A percentile compares a stretch with the other conserved stretches of the same genome.
These are phyloP conservation scores for Rhizoctonia solani DNA, from an alignment of 1,284 basidiomycete species.

Conservation along the genomic window DNA sequence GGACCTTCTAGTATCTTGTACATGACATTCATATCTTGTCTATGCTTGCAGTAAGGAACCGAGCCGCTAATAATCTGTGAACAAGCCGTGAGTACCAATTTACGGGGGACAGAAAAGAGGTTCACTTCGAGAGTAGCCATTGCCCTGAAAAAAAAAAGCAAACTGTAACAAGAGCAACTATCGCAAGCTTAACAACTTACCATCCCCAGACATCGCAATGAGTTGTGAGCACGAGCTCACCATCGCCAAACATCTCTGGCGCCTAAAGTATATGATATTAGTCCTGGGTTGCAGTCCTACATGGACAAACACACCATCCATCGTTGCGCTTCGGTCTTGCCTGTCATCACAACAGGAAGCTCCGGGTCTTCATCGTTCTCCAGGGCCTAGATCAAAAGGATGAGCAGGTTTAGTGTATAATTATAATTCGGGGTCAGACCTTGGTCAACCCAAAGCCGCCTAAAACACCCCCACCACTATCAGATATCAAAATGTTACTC, in stretches of 20 bases:
- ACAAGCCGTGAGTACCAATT: neutral
- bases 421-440: too few species aligned
- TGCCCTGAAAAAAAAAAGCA: neutral
- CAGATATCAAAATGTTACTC: slow-evolving; percentile 20
- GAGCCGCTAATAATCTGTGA: neutral
- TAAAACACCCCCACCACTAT: slow-evolving; percentile 17
- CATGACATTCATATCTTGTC: neutral
- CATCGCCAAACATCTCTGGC: slow-evolving; percentile 10
- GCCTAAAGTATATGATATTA: neutral
- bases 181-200: neutral
- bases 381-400: neutral
- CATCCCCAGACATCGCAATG: slow-evolving; percentile 28
- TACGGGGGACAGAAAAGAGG: neutral
- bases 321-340: slow-evolving; percentile 20
- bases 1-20: neutral
- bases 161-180: neutral
- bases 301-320: slow-evolving; percentile 16
- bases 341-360: slow-evolving; percentile 19
- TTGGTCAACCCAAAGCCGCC: slow-evolving; percentile 29
- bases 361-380: neutral
- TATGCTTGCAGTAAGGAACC: neutral
- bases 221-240: neutral
- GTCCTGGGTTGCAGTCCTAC: neutral
- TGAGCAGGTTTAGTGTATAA: too few species aligned
- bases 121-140: slow-evolving; percentile 12